phyloP scores from a whole-genome alignment of 1,139 yeast species.

The Saccharomyces pastorianus region DNA sequence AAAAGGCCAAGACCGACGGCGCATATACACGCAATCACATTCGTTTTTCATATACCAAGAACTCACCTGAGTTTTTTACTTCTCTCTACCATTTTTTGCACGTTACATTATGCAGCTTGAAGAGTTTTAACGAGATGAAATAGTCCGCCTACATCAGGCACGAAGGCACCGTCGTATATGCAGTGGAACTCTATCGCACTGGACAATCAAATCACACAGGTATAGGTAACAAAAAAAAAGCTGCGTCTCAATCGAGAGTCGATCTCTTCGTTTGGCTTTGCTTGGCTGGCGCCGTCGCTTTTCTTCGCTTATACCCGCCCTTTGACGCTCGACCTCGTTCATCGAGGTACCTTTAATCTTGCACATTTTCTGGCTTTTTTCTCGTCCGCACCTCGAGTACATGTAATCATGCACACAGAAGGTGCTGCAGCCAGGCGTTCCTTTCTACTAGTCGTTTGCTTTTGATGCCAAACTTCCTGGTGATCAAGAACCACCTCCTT shows the following conservation, averaged over 20 bases:
- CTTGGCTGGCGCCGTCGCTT: background rate
- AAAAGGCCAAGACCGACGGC: too few species aligned
- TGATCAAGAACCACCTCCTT: background rate
- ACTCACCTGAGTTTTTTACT: background rate
- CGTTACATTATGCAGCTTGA: background rate
- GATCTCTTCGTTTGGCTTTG: background rate
- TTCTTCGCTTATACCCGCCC: background rate
- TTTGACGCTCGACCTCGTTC: background rate
- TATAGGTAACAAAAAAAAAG: background rate
- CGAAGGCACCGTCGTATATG: background rate
- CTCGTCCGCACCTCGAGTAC: background rate
- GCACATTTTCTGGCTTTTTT: background rate
- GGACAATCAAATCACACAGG: background rate
- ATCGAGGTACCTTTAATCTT: background rate
- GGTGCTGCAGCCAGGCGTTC: background rate
- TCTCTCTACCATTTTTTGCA: background rate
- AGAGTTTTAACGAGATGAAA: background rate
- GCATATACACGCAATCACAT: too few species aligned
- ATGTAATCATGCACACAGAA: background rate
- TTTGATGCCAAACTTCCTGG: background rate
- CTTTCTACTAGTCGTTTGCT: background rate
- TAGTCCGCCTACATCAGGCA: background rate
- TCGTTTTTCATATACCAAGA: background rate
- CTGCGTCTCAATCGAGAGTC: background rate
- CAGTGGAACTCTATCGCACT: background rate